phyloP scores from a whole-genome alignment of 2,329 filamentous ascomycete species.

The Penicillium aurantiogriseum region DNA sequence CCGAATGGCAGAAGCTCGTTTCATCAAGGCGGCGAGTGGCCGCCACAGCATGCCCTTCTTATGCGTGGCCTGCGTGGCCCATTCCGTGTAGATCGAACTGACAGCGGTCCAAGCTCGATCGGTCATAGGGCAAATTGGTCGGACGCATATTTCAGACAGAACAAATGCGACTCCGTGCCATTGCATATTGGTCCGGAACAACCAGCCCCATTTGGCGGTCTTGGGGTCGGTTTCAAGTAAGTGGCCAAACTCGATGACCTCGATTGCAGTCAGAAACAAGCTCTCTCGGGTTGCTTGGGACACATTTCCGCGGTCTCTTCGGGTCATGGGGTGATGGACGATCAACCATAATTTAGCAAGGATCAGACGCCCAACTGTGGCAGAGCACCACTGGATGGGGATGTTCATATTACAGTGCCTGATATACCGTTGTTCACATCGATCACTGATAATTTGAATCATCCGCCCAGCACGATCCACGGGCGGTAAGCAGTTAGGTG shows the following conservation, averaged over 20 bases:
- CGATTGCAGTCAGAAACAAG: slow-evolving; percentile 69
- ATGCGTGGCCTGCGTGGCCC: slow-evolving; percentile 35
- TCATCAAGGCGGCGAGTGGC: slow-evolving; percentile 60
- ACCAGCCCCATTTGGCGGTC: slow-evolving; percentile 64
- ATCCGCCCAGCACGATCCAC: slow-evolving; percentile 43
- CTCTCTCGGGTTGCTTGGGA: slow-evolving; percentile 64
- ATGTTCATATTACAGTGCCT: slow-evolving; percentile 52
- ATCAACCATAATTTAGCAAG: slow-evolving; percentile 77
- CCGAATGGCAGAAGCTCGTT: slow-evolving; percentile 56
- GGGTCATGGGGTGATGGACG: slow-evolving; percentile 70
- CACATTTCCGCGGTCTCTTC: slow-evolving; percentile 56
- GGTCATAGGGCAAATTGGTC: slow-evolving; percentile 56
- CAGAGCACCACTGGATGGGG: slow-evolving; percentile 65
- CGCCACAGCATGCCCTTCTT: slow-evolving; percentile 62
- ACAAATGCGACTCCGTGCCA: slow-evolving; percentile 65
- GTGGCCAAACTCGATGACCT: slow-evolving; percentile 70
- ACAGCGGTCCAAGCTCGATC: slow-evolving; percentile 62
- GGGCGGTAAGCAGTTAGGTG: slow-evolving; percentile 14
- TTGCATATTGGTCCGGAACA: slow-evolving; percentile 63
- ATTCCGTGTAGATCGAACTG: slow-evolving; percentile 45
- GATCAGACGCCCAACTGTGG: slow-evolving; percentile 67
- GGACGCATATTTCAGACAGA: slow-evolving; percentile 58
- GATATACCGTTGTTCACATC: slow-evolving; percentile 57
- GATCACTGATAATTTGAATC: slow-evolving; percentile 54
- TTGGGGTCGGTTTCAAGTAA: slow-evolving; percentile 63